Percentiles rank a stretch among this genome's conserved stretches.
phyloP scores from a whole-genome alignment of 1,284 basidiomycete genomes.

The Austroboletus novae-zelandiae region DNA sequence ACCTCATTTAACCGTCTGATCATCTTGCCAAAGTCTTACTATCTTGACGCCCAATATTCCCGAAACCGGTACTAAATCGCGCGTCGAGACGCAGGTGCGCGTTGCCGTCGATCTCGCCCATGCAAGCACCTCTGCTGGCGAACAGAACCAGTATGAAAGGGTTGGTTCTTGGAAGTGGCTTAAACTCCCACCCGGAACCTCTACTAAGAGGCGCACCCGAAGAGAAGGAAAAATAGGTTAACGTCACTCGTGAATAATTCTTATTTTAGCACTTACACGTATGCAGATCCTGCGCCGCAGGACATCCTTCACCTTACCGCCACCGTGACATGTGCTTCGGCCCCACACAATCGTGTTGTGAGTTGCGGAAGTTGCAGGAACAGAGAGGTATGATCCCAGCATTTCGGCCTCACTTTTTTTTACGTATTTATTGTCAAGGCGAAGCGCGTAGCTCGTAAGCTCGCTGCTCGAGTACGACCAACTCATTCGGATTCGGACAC shows the following conservation, averaged over 20 bases:
- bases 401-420: conserved; percentile 9
- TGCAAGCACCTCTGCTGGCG: conserved; percentile 54
- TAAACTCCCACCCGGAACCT: conserved; percentile 71
- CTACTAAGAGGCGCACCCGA: conserved; percentile 78
- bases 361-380: conserved; percentile 84
- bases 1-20: conserved; percentile 20
- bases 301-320: conserved; percentile 71
- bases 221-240: conserved; percentile 85
- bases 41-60: conserved; percentile 85
- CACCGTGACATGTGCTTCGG: conserved; percentile 72
- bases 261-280: conserved; percentile 21
- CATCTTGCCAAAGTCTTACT: conserved; percentile 49
- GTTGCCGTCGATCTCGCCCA: conserved; percentile 75
- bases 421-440: conserved; percentile 45
- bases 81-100: conserved; percentile 91
- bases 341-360: conserved; percentile 73
- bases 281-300: conserved; percentile 63
- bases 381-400: conserved; percentile 62
- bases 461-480: conserved; percentile 76
- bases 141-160: conserved; percentile 64
- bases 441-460: conserved; percentile 84
- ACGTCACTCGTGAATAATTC: conserved; percentile 19
- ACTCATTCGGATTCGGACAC: conserved; percentile 76
- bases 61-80: conserved; percentile 83
- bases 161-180: conserved; percentile 86